Percentiles rank a stretch among this genome's conserved stretches.
phyloP scores from a whole-genome alignment of 1,284 basidiomycete species.

The Malassezia pachydermatis region DNA sequence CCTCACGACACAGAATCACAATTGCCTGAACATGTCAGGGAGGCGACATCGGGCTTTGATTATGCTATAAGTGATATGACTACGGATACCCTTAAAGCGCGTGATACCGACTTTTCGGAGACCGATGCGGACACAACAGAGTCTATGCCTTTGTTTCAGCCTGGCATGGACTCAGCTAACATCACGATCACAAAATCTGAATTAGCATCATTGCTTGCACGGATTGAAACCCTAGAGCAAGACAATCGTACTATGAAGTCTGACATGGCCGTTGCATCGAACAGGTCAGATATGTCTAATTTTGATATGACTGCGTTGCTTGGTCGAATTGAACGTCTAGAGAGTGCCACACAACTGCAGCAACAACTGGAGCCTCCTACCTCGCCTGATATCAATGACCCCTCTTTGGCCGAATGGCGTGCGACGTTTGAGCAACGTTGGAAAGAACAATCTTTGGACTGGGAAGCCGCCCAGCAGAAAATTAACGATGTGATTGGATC shows the following conservation, averaged over 20 bases:
- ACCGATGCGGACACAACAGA: not conserved
- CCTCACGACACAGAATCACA: too few relatives aligned
- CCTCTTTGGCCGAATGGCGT: slow-evolving; percentile 4
- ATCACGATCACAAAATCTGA: slow-evolving; percentile 12
- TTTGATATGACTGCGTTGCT: not conserved
- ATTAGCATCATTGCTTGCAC: too few relatives aligned
- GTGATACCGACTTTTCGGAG: not conserved
- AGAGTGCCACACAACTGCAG: slow-evolving; percentile 3
- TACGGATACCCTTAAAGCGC: slow-evolving; percentile 25
- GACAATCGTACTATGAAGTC: not conserved
- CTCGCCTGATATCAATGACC: not conserved
- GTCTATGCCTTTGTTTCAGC: not conserved
- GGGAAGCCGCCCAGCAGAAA: slow-evolving; percentile 4
- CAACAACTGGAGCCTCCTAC: not conserved
- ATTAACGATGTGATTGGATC: slow-evolving; percentile 2
- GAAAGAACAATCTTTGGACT: slow-evolving; percentile 2
- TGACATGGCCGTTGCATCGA: not conserved
- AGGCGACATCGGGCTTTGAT: slow-evolving; percentile 27
- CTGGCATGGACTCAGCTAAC: slow-evolving; percentile 9
- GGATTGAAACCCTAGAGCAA: slow-evolving; percentile 59
- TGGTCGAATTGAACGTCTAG: not conserved
- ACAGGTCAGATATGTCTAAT: not conserved
- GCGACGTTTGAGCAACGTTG: slow-evolving; percentile 10
- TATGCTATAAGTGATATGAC: slow-evolving; percentile 38
- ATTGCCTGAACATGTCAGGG: slow-evolving; percentile 8